Evolutionary conservation across 371 early-diverging fungal genomes (phyloP).

Genomic region (Mucor racemosus): DNA sequence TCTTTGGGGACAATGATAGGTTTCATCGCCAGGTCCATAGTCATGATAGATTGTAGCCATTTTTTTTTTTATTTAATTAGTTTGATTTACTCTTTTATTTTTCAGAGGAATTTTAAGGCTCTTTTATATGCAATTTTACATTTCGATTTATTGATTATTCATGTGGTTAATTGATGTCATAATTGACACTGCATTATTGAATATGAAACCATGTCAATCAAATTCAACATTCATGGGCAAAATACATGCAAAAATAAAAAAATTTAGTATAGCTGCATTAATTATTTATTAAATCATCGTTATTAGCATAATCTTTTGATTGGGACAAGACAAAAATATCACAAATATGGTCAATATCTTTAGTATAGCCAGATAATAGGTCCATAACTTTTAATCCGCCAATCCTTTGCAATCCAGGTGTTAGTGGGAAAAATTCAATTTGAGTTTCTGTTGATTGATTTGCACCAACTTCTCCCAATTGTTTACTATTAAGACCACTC

Average conservation of each 20-base stretch:
- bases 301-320: not conserved
- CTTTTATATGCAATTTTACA: not conserved
- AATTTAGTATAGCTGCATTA: not conserved
- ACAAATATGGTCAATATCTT: constrained; percentile 73
- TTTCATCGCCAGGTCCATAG: not conserved
- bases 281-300: not conserved
- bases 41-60: constrained; percentile 19
- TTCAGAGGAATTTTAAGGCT: not conserved
- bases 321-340: constrained; percentile 61
- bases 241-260: not conserved
- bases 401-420: constrained; percentile 85
- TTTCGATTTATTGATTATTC: not conserved
- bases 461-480: constrained; percentile 70
- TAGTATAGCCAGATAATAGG: constrained; percentile 66
- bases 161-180: constrained; percentile 3
- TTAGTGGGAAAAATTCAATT: constrained; percentile 83
- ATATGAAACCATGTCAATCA: not conserved
- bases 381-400: constrained; percentile 78
- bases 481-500: constrained; percentile 70
- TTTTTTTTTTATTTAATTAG: not conserved
- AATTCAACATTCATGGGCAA: not conserved
- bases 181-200: not conserved
- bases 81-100: not conserved
- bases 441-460: constrained; percentile 66
- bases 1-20: constrained; percentile 12